Evolutionary conservation across 768 basidiomycete genomes (phyloP), one percentile per base, ranked within the genome.

Genomic region (Hemileccinum impolitum): DNA sequence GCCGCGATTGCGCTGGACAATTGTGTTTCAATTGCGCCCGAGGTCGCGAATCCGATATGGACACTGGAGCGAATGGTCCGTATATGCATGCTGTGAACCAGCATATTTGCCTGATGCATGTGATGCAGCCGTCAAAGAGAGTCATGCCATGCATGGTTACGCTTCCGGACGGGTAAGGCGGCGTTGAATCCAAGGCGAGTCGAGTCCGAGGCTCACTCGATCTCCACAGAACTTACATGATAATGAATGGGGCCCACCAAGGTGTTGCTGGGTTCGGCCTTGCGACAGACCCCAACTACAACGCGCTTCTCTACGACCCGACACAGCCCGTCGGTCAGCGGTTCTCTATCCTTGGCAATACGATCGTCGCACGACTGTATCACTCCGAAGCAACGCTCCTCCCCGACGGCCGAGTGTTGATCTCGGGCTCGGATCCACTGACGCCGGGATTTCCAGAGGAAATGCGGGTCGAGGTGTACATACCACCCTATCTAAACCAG

Each of bases 401-500:
- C 21, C 84, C 83, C 0, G 88, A 89, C 54, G 89, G 82, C 6
- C 81, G 85, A 6, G 77, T 90, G 26, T 69, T 90, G 39, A 73
- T 91, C 31, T 86, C 88, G 11, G 89, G 88, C 0, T 88, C 85
- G 9, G 88, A 87, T 56, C 86, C 84, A 7, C 70, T 85, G 60
- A 82, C 81, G 14, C 59, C 72, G 17, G 63, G 72, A 26, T 86
- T 80, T 58, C 81, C 84, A 0, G 83, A 93, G 54, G 90, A 94
- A 62, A 85, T 90, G 67, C 78, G 91, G 13, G 77, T 77, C 54
- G 76, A 87, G 63, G 82, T 85, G 23, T 96, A 95, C 70, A 78
- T 88, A 58, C 95, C 95, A 6, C 90, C 88, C 13, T 97, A 95
- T 67, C 77, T 91, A 51, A 81, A 70, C 53, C 67, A 78, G 53